Base-by-base conservation (phyloP, 2,329 filamentous ascomycete genomes). In the Cladosporium phlei region DNA sequence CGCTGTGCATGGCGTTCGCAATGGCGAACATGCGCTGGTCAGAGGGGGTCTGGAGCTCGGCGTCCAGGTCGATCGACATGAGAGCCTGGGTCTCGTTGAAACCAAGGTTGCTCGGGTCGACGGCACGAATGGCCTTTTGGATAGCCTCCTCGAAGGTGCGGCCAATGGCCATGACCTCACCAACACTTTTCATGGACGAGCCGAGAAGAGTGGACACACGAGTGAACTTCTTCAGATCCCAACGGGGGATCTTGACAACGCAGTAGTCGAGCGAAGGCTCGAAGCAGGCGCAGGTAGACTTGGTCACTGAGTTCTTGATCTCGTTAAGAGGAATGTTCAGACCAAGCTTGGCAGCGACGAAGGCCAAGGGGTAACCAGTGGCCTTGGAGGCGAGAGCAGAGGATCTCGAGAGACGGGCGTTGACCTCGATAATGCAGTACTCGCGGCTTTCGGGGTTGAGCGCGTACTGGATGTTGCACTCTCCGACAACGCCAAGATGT, bases 381-480 rank as follows among this genome's bases (percentile, higher is more conserved):
- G 91, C 91, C 74, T 98, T 98, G 17, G 93, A 97, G 17, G 91
- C 91, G 54, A 98, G 75, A 12, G 93, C 91, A 9, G 91, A 98
- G 38, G 91, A 98, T 70, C 93, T 80, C 40, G 91, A 98, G 49
- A 98, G 75, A 77, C 91, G 85, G 38, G 91, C 93, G 62, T 98
- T 98, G 73, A 98, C 93, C 68, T 98, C 93, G 63, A 98, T 98
- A 57, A 98, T 96, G 76, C 93, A 96, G 74, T 96, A 98, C 65
- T 98, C 93, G 65, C 80, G 83, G 1, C 90, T 96, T 68, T 90
- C 88, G 2, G 93, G 93, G 71, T 98, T 96, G 45, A 98, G 74
- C 4, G 93, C 93, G 62, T 97, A 98, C 68, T 98, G 93, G 52
- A 98, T 96, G 70, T 98, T 98, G 72, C 93, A 98, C 72, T 98